Base-by-base conservation (phyloP, 2,329 filamentous ascomycete species). In the Pseudodiploospora longispora region DNA sequence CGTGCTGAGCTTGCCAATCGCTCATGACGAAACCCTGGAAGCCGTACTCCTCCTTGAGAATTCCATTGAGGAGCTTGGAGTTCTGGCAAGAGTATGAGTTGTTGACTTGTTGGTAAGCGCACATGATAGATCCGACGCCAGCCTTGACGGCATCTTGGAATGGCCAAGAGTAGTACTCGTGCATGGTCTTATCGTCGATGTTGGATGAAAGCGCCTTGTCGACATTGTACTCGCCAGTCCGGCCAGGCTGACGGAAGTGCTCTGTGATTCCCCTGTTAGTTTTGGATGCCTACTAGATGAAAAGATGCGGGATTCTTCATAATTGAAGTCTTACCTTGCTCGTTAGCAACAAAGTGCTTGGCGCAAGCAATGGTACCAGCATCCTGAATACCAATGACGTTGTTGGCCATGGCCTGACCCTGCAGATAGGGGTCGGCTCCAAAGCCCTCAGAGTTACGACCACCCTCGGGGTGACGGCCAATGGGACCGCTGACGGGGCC, bases 61-160 rank as follows among this genome's bases (percentile, higher is more conserved):
- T 65, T 37, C 81, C 79, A 58, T 93, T 93, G 52, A 88, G 66
- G 7, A 84, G 64, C 56, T 85, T 82, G 30, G 82, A 84, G 68
- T 93, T 93, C 56, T 91, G 84, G 64, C 87, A 93, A 19, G 66
- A 75, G 53, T 88, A 88, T 6, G 80, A 87, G 63, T 87, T 87
- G 68, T 94, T 94, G 63, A 89, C 60, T 56, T 86, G 83, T 56
- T 87, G 80, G 68, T 88, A 88, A 0, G 80, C 80, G 60, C 79
- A 80, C 80, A 83, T 83, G 47, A 80, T 62, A 9, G 75, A 64
- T 4, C 76, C 76, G 6, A 84, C 81, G 8, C 83, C 82, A 6
- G 83, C 83, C 44, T 71, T 72, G 42, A 87, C 76, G 1, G 82
- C 82, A 55, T 89, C 83, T 28, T 76, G 82, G 56, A 89, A 90